Evolutionary conservation across 2,329 filamentous ascomycete genomes (phyloP).

Genomic region (Seiridium cupressi): DNA sequence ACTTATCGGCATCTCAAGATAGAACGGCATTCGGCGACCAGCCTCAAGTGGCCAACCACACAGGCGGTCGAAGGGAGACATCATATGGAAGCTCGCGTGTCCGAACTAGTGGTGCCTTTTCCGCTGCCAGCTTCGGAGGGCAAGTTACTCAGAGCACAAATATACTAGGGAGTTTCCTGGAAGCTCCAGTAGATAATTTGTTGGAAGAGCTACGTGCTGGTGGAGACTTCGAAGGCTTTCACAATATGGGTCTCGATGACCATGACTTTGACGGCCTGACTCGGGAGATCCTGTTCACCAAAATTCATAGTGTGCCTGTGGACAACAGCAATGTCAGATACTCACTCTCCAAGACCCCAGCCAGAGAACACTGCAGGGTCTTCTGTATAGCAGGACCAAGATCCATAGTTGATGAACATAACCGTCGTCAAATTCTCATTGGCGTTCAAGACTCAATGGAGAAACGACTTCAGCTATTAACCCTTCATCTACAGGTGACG

Average conservation of each 20-base stretch:
- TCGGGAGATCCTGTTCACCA: conserved; percentile 70
- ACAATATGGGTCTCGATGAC: conserved; percentile 71
- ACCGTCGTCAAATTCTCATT: conserved; percentile 57
- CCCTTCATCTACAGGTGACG: conserved; percentile 51
- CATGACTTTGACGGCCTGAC: conserved; percentile 69
- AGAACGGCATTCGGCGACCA: conserved; percentile 75
- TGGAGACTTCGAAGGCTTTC: conserved; percentile 65
- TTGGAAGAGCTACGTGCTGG: conserved; percentile 66
- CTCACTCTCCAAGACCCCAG: conserved; percentile 52
- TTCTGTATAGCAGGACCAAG: conserved; percentile 65
- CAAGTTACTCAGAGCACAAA: conserved; percentile 35
- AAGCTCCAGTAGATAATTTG: conserved; percentile 66
- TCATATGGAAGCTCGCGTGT: conserved; percentile 70
- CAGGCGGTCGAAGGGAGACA: conserved; percentile 61
- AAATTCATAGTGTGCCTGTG: conserved; percentile 66
- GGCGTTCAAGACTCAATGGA: conserved; percentile 70
- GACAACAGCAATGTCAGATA: conserved; percentile 61
- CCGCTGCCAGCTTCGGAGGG: conserved; percentile 31
- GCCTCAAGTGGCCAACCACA: conserved; percentile 36
- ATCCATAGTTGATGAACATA: conserved; percentile 51
- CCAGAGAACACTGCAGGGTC: conserved; percentile 56
- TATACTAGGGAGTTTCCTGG: conserved; percentile 60
- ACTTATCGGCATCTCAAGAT: conserved; percentile 83
- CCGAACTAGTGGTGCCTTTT: conserved; percentile 55
- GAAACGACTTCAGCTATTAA: conserved; percentile 65